These are phyloP conservation scores for Camellia granthamiana DNA, from an alignment of 148 eudicot genomes.

Conservation along the genomic window DNA sequence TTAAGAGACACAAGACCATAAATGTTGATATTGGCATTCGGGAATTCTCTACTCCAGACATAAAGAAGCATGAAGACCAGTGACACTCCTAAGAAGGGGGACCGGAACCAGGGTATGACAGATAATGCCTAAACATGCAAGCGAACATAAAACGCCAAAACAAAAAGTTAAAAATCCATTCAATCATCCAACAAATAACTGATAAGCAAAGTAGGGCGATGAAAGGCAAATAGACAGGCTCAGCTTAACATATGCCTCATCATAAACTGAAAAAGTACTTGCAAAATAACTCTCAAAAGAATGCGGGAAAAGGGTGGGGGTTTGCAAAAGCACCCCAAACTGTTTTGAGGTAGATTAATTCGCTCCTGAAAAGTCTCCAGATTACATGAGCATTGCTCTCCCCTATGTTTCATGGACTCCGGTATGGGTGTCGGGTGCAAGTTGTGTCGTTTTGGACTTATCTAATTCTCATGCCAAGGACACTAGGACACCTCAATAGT, in stretches of 20 bases:
- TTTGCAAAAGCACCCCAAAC: background rate
- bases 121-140: slow-evolving; percentile 54
- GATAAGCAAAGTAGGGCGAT: background rate
- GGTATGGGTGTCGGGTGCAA: too few species aligned
- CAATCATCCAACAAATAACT: too few species aligned
- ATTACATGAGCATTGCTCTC: background rate
- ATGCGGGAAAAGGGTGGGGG: too few species aligned
- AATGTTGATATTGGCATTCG: slow-evolving; percentile 72
- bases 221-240: background rate
- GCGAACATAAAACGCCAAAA: slow-evolving; percentile 9
- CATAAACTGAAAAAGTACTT: too few species aligned
- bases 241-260: background rate
- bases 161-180: background rate
- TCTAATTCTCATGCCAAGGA: too few species aligned
- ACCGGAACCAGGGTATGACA: slow-evolving; percentile 51
- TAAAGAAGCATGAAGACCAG: slow-evolving; percentile 96
- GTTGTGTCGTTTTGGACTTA: too few species aligned
- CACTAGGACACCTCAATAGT: too few species aligned
- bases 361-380: background rate
- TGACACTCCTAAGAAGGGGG: slow-evolving; percentile 68
- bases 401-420: too few species aligned
- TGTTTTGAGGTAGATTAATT: slow-evolving; percentile 1
- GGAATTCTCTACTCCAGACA: slow-evolving; percentile 95
- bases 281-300: too few species aligned
- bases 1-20: slow-evolving; percentile 82